Conservation (phyloP, 2,329 filamentous ascomycete genomes). For the Dothiorella sarmentorum region DNA sequence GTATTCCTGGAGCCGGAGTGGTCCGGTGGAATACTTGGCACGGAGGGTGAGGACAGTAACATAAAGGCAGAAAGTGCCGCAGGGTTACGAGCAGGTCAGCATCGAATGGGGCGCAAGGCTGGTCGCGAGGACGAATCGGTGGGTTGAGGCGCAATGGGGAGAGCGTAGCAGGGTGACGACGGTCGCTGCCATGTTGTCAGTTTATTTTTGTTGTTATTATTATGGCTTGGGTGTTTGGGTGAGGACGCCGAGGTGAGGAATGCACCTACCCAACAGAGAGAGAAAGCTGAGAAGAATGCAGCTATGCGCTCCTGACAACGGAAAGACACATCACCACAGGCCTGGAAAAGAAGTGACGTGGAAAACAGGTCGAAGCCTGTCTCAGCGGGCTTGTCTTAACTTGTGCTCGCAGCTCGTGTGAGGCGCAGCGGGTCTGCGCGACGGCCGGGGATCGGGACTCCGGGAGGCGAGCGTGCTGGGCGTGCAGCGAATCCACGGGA, state of each 20-base stretch:
- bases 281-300: conserved; percentile 15
- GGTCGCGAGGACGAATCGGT: not conserved
- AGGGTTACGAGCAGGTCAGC: conserved; percentile 1
- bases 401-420: not conserved
- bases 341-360: not conserved
- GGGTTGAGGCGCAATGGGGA: not conserved
- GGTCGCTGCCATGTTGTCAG: conserved; percentile 10
- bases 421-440: not conserved
- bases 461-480: not conserved
- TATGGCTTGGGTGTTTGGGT: not conserved
- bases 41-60: conserved; percentile 7
- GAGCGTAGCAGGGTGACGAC: conserved; percentile 1
- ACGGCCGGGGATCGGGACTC: not conserved
- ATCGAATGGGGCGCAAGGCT: not conserved
- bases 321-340: conserved; percentile 4
- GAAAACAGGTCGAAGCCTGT: not conserved
- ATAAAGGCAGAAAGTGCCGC: conserved; percentile 7
- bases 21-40: conserved; percentile 11
- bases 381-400: conserved; percentile 5
- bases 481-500: not conserved
- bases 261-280: conserved; percentile 18
- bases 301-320: conserved; percentile 17
- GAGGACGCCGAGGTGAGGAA: conserved; percentile 11
- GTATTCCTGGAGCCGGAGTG: conserved; percentile 4
- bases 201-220: conserved; percentile 11